Percentiles rank a stretch among this genome's conserved stretches.
Conservation (phyloP, 2,329 filamentous ascomycete species). For the Talaromyces pinophilus region DNA sequence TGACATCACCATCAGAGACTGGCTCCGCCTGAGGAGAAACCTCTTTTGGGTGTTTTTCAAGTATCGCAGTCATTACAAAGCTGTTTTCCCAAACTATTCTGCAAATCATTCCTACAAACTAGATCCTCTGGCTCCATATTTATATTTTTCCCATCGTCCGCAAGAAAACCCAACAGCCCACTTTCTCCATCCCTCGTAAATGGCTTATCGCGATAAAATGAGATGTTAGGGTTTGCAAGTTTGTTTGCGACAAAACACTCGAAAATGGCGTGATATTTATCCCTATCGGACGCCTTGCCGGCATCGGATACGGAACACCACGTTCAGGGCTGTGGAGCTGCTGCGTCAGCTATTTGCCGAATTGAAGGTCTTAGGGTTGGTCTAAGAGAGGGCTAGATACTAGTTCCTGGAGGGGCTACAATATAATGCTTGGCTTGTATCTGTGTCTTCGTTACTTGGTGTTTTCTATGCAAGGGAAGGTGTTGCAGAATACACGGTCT, state of each 20-base stretch:
- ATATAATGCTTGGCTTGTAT: not conserved
- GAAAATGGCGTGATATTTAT: constrained; percentile 2
- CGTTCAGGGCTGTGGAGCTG: not conserved
- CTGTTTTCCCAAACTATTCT: too few relatives aligned
- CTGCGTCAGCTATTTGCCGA: not conserved
- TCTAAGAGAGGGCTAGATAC: not conserved
- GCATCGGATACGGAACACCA: not conserved
- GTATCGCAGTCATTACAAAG: not conserved
- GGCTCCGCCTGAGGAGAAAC: constrained; percentile 6
- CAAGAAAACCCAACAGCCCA: not conserved
- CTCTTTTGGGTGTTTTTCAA: not conserved
- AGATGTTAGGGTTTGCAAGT: not conserved
- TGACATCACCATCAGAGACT: constrained; percentile 20
- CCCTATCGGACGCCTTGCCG: constrained; percentile 7
- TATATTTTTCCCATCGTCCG: not conserved
- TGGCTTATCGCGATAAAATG: not conserved
- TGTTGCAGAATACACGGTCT: not conserved
- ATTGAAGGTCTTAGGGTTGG: not conserved
- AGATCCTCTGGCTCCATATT: not conserved
- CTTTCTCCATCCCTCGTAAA: not conserved
- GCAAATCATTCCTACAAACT: too few relatives aligned
- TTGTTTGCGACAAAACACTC: not conserved
- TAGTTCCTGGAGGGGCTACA: not conserved
- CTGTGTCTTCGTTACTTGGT: not conserved
- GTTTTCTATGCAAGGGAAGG: not conserved